phyloP scores from a whole-genome alignment of 2,329 filamentous ascomycete species.

The Cytospora paraplurivora region DNA sequence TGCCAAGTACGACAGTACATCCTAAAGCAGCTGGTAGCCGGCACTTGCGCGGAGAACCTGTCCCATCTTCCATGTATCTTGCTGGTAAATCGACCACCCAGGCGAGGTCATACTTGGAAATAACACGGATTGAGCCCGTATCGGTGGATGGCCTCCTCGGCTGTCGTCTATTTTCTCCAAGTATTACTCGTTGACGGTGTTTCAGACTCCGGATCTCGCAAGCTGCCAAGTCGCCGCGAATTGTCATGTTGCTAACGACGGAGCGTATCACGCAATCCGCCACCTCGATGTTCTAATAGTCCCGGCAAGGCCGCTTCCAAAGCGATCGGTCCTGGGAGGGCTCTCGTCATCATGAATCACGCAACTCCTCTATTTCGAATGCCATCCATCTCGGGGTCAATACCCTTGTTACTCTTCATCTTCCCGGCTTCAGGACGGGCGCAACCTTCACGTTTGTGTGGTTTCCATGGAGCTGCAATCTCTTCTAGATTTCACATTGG shows the following conservation, averaged over 20 bases:
- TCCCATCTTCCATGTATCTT: neutral
- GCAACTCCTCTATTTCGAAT: neutral
- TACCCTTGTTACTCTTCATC: too few species aligned
- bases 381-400: neutral
- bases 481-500: too few species aligned
- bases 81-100: constrained; percentile 2
- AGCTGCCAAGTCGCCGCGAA: constrained; percentile 3
- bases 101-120: neutral
- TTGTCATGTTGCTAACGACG: constrained; percentile 25
- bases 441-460: too few species aligned
- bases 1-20: neutral
- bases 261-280: constrained; percentile 27
- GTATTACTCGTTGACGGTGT: neutral
- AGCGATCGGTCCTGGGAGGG: neutral
- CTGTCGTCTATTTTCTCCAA: neutral
- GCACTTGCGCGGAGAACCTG: too few species aligned
- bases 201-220: constrained; percentile 14
- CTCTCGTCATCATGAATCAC: neutral
- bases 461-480: too few species aligned
- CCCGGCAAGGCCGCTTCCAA: neutral
- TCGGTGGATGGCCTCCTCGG: constrained; percentile 4
- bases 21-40: too few species aligned
- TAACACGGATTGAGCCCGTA: constrained; percentile 12
- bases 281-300: constrained; percentile 15
- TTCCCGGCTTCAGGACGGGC: too few species aligned